A percentile compares a stretch with the other conserved stretches of the same genome.
Conservation (phyloP, 331 rosid genomes). For the Ulmus americana region DNA sequence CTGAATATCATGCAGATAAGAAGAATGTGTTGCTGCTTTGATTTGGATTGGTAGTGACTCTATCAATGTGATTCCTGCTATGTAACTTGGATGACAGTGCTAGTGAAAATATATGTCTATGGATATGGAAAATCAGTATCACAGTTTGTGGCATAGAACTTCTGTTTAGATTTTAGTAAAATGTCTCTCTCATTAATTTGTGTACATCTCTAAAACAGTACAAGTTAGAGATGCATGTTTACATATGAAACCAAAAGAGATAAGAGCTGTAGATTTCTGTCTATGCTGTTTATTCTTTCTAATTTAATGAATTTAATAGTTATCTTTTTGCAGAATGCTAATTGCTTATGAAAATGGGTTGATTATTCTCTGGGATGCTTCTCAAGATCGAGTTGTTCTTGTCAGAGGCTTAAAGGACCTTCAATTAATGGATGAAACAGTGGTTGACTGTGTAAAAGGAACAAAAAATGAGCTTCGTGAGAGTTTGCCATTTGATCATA, state of each 20-base stretch:
- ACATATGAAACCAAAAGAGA: background rate
- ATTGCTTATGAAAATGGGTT: constrained; percentile 77
- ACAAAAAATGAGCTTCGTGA: constrained; percentile 30
- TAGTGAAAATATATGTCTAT: background rate
- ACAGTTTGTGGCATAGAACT: background rate
- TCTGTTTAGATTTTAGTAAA: background rate
- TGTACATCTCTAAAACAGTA: background rate
- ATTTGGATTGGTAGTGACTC: background rate
- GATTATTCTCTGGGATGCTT: constrained; percentile 82
- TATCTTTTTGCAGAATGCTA: constrained; percentile 52
- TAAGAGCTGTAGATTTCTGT: background rate
- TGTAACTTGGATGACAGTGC: background rate
- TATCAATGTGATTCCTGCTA: background rate
- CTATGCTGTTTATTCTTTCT: background rate
- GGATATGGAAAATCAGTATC: background rate
- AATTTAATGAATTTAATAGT: background rate
- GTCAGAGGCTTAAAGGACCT: constrained; percentile 60
- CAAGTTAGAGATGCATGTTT: background rate
- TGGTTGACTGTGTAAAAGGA: constrained; percentile 32
- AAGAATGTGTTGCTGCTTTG: background rate
- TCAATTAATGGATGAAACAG: constrained; percentile 36
- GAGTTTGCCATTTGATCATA: constrained; percentile 30
- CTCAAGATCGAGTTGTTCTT: constrained; percentile 60
- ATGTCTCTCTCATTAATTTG: background rate
- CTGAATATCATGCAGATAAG: background rate